Evolutionary conservation across 352 stramenopile species (phyloP).

Genomic region (Globisporangium emineosum): DNA sequence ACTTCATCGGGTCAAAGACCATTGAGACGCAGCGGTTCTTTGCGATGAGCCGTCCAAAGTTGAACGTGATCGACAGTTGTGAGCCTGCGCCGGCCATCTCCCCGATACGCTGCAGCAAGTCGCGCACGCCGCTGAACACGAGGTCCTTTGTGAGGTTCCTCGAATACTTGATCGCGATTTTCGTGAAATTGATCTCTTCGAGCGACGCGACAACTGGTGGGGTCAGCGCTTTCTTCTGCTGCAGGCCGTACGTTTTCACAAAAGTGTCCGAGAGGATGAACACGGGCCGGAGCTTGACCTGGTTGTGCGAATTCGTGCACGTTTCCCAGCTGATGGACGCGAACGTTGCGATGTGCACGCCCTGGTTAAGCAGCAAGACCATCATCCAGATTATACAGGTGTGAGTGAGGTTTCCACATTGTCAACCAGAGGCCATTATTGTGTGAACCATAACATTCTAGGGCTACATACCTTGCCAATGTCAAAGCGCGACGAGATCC

Average conservation of each 20-base stretch:
- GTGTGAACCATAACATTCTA: not conserved
- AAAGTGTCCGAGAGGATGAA: slow-evolving; percentile 73
- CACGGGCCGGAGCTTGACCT: slow-evolving; percentile 48
- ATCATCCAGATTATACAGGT: not conserved
- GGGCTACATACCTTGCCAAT: slow-evolving; percentile 52
- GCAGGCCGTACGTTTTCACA: slow-evolving; percentile 55
- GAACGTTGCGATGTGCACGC: slow-evolving; percentile 75
- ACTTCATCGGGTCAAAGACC: slow-evolving; percentile 64
- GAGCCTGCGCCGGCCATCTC: slow-evolving; percentile 51
- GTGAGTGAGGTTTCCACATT: no score
- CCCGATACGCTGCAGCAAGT: slow-evolving; percentile 74
- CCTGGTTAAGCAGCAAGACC: slow-evolving; percentile 22
- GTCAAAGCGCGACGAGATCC: slow-evolving; percentile 69
- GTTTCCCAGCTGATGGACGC: slow-evolving; percentile 70
- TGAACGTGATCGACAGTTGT: slow-evolving; percentile 62
- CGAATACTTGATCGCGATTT: slow-evolving; percentile 83
- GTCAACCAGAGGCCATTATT: not conserved
- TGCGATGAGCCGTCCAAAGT: slow-evolving; percentile 63
- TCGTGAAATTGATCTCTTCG: slow-evolving; percentile 81
- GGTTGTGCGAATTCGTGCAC: slow-evolving; percentile 53
- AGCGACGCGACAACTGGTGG: slow-evolving; percentile 40
- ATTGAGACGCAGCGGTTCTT: slow-evolving; percentile 72
- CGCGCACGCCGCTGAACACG: slow-evolving; percentile 61
- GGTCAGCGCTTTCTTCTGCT: slow-evolving; percentile 36
- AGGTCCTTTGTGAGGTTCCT: slow-evolving; percentile 70